Base-by-base conservation (phyloP, 345 rosid species). In the Cardamine chenopodiifolia region DNA sequence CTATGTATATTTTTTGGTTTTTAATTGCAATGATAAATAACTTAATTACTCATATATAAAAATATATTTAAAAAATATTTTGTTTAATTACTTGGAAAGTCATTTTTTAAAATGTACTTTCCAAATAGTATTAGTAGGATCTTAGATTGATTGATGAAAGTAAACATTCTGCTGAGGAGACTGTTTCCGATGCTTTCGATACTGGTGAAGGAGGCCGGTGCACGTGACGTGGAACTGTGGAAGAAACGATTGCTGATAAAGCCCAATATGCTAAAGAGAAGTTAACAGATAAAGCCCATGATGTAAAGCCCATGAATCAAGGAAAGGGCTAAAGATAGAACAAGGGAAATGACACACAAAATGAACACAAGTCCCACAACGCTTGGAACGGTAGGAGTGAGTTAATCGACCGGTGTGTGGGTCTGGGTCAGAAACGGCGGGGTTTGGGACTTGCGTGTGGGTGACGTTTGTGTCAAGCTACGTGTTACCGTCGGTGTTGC, bases 381-480 rank as follows among this genome's bases (percentile, higher is more conserved):
- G 79, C 14, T n/a, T n/a, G n/a, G n/a, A n/a, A n/a, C n/a, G n/a
- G 11, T 66, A 22, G 81, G 82, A 40, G 60, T 64, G 72, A 66
- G 67, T 10, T 37, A 69, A n/a, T 45, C 13, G 48, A 34, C 13
- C 44, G 75, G 49, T 37, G n/a, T 71, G 26, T 76, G 61, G 2
- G 0, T 2, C 5, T 0, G 35, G 76, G 2, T 62, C 66, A 56
- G 35, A 6, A 0, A 20, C 8, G 1, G 60, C 39, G 3, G 40
- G 50, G 44, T 91, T 82, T 60, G 97, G 98, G 64, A 82, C 77
- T 82, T 73, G 87, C 61, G 76, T 85, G 42, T 94, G 98, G 97
- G 89, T 94, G 5, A 86, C 96, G 31, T 90, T 94, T 70, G 57
- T 85, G 8, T 90, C 95, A 2, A 87, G 91, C 79, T 76, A 87